Conservation (phyloP, 1,284 basidiomycete genomes). For the Ustilago crameri region DNA sequence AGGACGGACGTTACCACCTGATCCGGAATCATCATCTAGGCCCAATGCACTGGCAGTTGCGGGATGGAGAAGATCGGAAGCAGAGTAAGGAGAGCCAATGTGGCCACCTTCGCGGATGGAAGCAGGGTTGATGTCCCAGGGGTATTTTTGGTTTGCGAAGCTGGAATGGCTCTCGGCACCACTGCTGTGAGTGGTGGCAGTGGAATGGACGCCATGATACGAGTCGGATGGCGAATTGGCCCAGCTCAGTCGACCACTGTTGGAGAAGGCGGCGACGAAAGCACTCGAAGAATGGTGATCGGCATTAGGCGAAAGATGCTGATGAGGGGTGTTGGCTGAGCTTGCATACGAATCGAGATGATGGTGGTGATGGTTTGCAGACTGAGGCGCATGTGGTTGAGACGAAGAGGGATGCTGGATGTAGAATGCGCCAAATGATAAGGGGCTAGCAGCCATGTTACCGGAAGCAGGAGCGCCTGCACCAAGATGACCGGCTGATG, state of each 20-base stretch:
- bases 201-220: slow-evolving; percentile 45
- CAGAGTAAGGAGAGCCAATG: slow-evolving; percentile 44
- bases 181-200: slow-evolving; percentile 49
- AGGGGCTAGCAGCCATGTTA: slow-evolving; percentile 19
- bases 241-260: slow-evolving; percentile 50
- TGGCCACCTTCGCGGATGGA: slow-evolving; percentile 25
- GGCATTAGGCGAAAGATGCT: slow-evolving; percentile 41
- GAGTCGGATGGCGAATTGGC: slow-evolving; percentile 48
- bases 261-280: slow-evolving; percentile 46
- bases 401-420: slow-evolving; percentile 38
- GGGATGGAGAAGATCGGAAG: slow-evolving; percentile 40
- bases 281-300: slow-evolving; percentile 48
- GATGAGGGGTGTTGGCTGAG: slow-evolving; percentile 42
- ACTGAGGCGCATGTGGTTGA: slow-evolving; percentile 12
- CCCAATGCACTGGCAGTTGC: slow-evolving; percentile 39
- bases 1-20: slow-evolving; percentile 45
- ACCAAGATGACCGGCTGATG: slow-evolving; percentile 28
- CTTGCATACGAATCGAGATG: slow-evolving; percentile 43
- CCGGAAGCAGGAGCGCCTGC: slow-evolving; percentile 20
- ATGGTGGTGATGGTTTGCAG: slow-evolving; percentile 14
- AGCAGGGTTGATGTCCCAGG: slow-evolving; percentile 39
- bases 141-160: slow-evolving; percentile 35
- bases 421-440: slow-evolving; percentile 51
- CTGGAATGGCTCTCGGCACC: slow-evolving; percentile 44
- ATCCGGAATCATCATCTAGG: slow-evolving; percentile 47